Conservation (phyloP, 2,329 filamentous ascomycete genomes). For the Aspergillus nomiae region DNA sequence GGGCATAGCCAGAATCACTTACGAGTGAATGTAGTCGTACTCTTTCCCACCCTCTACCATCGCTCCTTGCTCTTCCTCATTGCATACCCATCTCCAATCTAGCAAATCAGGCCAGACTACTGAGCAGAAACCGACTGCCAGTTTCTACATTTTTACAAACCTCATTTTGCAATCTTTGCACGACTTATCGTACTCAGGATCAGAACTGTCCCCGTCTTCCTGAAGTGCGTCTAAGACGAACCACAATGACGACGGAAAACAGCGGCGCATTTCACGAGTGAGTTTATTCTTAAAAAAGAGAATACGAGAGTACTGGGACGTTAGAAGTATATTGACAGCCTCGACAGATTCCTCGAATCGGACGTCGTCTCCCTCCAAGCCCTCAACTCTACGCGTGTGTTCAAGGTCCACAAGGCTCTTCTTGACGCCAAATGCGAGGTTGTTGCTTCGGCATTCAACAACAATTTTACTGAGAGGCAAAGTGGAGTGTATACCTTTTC, state of each 20-base stretch:
- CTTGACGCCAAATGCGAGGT: conserved; percentile 8
- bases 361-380: neutral
- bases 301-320: neutral
- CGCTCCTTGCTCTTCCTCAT: neutral
- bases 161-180: neutral
- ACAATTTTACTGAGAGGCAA: neutral
- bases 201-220: neutral
- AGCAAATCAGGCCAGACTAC: neutral
- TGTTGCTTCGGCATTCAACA: neutral
- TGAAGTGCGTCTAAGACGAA: neutral
- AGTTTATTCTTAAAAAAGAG: neutral
- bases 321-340: neutral
- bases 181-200: neutral
- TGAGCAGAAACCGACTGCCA: neutral
- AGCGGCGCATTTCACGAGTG: neutral
- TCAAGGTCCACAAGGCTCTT: conserved; percentile 11
- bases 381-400: neutral
- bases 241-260: neutral
- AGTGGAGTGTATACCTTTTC: neutral
- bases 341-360: neutral
- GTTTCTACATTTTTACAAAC: neutral
- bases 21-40: neutral
- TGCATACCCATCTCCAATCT: neutral
- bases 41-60: no score
- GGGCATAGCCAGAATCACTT: neutral